Evolutionary conservation across 1,139 yeast genomes (phyloP).

Genomic region (Meyerozyma carpophila): DNA sequence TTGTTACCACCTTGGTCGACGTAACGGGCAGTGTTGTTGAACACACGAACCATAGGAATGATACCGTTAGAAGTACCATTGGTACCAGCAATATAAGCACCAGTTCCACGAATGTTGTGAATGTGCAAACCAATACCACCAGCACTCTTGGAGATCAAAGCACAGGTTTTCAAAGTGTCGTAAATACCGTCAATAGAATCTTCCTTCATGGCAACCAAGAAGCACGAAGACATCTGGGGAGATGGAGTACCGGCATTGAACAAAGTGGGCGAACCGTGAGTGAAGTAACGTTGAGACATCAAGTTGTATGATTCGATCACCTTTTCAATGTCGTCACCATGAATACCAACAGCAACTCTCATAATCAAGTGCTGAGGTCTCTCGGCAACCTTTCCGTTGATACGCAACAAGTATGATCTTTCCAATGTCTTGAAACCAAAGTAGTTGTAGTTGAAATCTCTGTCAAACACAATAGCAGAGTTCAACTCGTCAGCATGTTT

Average conservation of each 20-base stretch:
- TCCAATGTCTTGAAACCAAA: slow-evolving; percentile 52
- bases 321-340: slow-evolving; percentile 30
- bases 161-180: slow-evolving; percentile 49
- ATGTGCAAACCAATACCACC: slow-evolving; percentile 59
- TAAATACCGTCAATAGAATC: slow-evolving; percentile 58
- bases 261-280: slow-evolving; percentile 53
- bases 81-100: slow-evolving; percentile 47
- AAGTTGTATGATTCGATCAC: slow-evolving; percentile 45
- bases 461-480: slow-evolving; percentile 46
- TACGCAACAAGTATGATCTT: slow-evolving; percentile 38
- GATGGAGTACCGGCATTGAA: slow-evolving; percentile 50
- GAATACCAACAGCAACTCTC: slow-evolving; percentile 52
- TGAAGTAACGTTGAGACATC: slow-evolving; percentile 48
- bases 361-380: slow-evolving; percentile 48
- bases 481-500: slow-evolving; percentile 66
- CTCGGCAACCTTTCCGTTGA: slow-evolving; percentile 34
- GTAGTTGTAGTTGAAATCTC: slow-evolving; percentile 41
- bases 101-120: slow-evolving; percentile 47
- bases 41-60: slow-evolving; percentile 55
- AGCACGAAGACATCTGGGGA: slow-evolving; percentile 49
- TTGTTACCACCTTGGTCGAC: slow-evolving; percentile 63
- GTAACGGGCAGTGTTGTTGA: slow-evolving; percentile 55
- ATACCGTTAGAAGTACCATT: slow-evolving; percentile 54
- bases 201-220: slow-evolving; percentile 51
- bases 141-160: slow-evolving; percentile 52